Base-by-base conservation (phyloP, 345 rosid genomes). In the Bretschneidera sinensis region DNA sequence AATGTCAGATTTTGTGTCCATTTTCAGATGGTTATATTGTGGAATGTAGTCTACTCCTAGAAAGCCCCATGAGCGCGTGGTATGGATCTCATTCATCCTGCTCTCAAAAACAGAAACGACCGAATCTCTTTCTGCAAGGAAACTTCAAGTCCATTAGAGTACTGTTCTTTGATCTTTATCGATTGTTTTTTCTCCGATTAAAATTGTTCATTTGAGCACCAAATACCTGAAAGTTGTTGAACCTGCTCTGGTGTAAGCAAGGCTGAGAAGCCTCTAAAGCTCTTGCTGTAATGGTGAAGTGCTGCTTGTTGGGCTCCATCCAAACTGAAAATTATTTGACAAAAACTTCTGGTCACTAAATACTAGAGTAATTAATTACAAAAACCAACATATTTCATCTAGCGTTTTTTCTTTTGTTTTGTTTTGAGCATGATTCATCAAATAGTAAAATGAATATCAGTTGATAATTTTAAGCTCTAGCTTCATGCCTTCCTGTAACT, bases 11-110 rank as follows among this genome's bases (percentile, higher is more conserved):
- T 24, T 34, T 5, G 53, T 65, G 14, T 59, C 59, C 67, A 58
- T 2, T 5, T 55, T 73, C 23, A 53, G 21, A 48, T 72, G 71
- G 13, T 50, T 61, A 24, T 62, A 33, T 16, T 63, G 69, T 53
- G 47, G 24, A 20, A 43, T 31, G 25, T 79, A 63, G 43, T 67
- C 61, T 24, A 73, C 16, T 50, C 79, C 78, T 6, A 79, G 71
- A 63, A 81, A 84, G 0, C 71, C 78, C 84, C 84, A 84, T 51
- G 81, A 81, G 66, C 51, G 79, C 15, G 84, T 84, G 18, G 83
- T 79, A 61, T 79, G 86, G 33, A 79, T 23, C 50, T 61, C 31
- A 57, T 73, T 65, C 63, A 45, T 72, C 59, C 70, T 71, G 51
- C 84, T 77, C 60, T 73, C 54, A 10, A 81, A 77, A 55, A 73